Evolutionary conservation across 2,329 filamentous ascomycete species (phyloP), one percentile per base, ranked within the genome.

Genomic region (Pseudogymnoascus sp.): DNA sequence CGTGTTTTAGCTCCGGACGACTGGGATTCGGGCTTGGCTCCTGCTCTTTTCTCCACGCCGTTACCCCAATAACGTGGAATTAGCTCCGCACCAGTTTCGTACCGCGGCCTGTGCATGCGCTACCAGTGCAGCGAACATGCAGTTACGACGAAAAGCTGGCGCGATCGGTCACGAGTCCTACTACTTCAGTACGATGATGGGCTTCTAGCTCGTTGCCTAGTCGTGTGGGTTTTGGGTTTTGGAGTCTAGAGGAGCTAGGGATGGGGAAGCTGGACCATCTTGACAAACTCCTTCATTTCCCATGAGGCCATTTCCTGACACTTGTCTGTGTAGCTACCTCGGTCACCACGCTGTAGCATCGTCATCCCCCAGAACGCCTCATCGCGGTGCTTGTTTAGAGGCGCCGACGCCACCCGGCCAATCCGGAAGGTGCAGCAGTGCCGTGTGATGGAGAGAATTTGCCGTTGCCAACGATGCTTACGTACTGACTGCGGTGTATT

Each of bases 1-100:
- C 12, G 33, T 36, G 10, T 10, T 52, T 15, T 31, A 29, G 42
- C 13, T 8, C 25, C 13, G 10, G 42, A 48, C n/a, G 42, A 4
- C 1, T 12, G 42, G 25, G 3, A 25, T 52, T 52, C 25, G 42
- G 25, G 3, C 42, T 52, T 52, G 42, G 42, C 42, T 52, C 42
- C 42, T 52, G 2, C 42, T 52, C 13, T 52, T 52, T 31, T 52
- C 8, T 52, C 25, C 25, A 31, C 25, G 21, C 9, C 13, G 42
- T 52, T 52, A 52, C 42, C 42, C 42, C 42, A 52, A 52, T 52
- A 52, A 52, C 42, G 42, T 52, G 42, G 42, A 52, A 52, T 52
- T 52, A 27, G 25, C 12, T 52, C 42, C 42, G 42, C 42, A 52
- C 42, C 15, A 12, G 29, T 7, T 25, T 52, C 27, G 45, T 52